Base-by-base conservation (phyloP, 2,329 filamentous ascomycete genomes). In the Talaromyces amestolkiae region DNA sequence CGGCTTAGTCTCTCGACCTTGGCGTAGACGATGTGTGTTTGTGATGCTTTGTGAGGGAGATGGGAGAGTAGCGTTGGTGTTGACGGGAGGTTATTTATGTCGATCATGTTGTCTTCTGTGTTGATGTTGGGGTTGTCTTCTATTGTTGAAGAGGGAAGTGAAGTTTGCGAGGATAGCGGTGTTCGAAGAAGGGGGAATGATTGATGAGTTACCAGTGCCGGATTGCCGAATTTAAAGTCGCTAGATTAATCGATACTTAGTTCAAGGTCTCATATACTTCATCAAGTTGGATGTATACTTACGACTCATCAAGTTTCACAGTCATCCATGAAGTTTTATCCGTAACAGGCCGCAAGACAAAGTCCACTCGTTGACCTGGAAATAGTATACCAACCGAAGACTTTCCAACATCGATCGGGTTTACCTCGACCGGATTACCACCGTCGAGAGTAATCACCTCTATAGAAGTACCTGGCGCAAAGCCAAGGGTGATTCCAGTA, bases 21-120 rank as follows among this genome's bases (percentile, higher is more conserved):
- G 17, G 79, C 78, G 68, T 84, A 84, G 8, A 84, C 72, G 9
- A 83, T 72, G 43, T 82, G 75, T 1, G 74, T 80, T 63, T 78
- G 71, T n/a, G 79, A 70, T 9, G 76, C 72, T n/a, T 68, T 69
- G 45, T 66, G 56, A 0, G 77, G 72, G 9, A 78, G 67, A 7
- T 31, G 17, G 13, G 70, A 66, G 3, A 78, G 71, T 17, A 76
- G 65, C 10, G 75, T 69, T 9, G 63, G 63, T 5, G 70, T 58
- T 33, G 72, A 75, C 24, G 73, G 69, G 2, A 72, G 61, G 22
- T 72, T 63, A 17, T 73, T 65, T 19, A 77, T 73, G 58, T 75
- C 67, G 31, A 77, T 69, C n/a, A 53, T 41, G 27, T 60, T 60
- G 3, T 45, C 19, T 33, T 47, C n/a, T 22, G 41, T 33, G 13